Base-by-base conservation (phyloP, 768 basidiomycete species). In the Trametes cinnabarina region DNA sequence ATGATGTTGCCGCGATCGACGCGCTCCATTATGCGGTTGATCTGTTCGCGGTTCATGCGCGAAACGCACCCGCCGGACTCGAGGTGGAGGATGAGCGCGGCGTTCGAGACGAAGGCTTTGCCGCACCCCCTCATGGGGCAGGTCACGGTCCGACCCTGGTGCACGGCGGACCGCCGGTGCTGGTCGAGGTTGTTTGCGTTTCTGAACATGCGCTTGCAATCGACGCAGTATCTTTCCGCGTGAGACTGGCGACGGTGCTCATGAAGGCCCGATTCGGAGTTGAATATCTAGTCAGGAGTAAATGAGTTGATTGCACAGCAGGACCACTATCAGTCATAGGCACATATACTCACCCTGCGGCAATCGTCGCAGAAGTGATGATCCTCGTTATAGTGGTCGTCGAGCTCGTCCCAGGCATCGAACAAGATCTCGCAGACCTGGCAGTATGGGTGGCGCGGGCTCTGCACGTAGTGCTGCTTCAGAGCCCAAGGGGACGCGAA, bases 11-110 rank as follows among this genome's bases (percentile, higher is more conserved):
- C 51, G 3, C 60, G 73, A 66, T 88, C 86, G 48, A 73, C 53
- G 48, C 73, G 28, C 47, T 71, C 74, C 47, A 85, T 72, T 55
- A 66, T 70, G 37, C 64, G 67, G 70, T 83, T 75, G 54, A 77
- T 60, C 44, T 70, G 54, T 34, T 67, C 65, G 55, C 78, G 77
- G 30, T 68, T 67, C 39, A 81, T 68, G 11, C 82, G 79, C 0
- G 86, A 86, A 22, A 61, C 50, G 66, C 88, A 88, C 3, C 66
- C 60, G 1, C 86, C 87, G 11, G 76, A 72, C 65, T 90, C 88
- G 66, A 87, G 76, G 68, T 90, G 88, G 28, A 81, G 77, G 30
- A 82, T 65, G 44, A 90, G 73, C 10, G 84, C 81, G 9, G 85
- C 77, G 41, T 63, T 72, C 19, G 79, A 82, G 50, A 83, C 68